A percentile compares a stretch with the other conserved stretches of the same genome.
These are phyloP conservation scores for Cryphonectria naterciae DNA, from an alignment of 2,329 filamentous ascomycete genomes.

Conservation along the genomic window DNA sequence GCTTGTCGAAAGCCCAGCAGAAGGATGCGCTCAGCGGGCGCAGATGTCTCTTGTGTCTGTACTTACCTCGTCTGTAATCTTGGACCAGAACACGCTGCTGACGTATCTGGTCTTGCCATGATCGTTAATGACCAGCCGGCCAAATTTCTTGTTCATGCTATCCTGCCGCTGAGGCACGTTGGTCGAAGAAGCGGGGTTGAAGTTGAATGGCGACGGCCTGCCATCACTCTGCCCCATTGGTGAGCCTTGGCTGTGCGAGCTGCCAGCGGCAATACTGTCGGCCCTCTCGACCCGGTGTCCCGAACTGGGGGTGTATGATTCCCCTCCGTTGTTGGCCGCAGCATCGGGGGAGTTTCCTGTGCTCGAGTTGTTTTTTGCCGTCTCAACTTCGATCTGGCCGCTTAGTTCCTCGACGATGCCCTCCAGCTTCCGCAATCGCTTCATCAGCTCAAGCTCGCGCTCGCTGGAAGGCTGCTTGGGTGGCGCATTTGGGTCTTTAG, in stretches of 20 bases:
- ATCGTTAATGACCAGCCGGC: conserved; percentile 72
- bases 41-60: neutral
- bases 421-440: conserved; percentile 72
- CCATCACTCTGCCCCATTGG: conserved; percentile 29
- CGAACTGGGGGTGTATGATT: conserved; percentile 31
- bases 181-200: conserved; percentile 30
- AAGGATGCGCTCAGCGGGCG: neutral
- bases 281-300: conserved; percentile 29
- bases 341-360: conserved; percentile 46
- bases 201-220: conserved; percentile 29
- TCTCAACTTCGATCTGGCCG: conserved; percentile 64
- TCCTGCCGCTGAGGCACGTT: conserved; percentile 32
- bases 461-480: conserved; percentile 63
- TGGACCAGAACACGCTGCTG: conserved; percentile 77
- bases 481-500: conserved; percentile 66
- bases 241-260: conserved; percentile 32
- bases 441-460: conserved; percentile 70
- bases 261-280: conserved; percentile 30
- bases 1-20: neutral
- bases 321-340: conserved; percentile 26
- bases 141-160: conserved; percentile 59
- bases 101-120: conserved; percentile 72
- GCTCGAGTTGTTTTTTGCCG: conserved; percentile 43
- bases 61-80: conserved; percentile 71
- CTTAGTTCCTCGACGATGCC: conserved; percentile 74